Evolutionary conservation across 768 basidiomycete species (phyloP).

Genomic region (Tremella mesenterica): DNA sequence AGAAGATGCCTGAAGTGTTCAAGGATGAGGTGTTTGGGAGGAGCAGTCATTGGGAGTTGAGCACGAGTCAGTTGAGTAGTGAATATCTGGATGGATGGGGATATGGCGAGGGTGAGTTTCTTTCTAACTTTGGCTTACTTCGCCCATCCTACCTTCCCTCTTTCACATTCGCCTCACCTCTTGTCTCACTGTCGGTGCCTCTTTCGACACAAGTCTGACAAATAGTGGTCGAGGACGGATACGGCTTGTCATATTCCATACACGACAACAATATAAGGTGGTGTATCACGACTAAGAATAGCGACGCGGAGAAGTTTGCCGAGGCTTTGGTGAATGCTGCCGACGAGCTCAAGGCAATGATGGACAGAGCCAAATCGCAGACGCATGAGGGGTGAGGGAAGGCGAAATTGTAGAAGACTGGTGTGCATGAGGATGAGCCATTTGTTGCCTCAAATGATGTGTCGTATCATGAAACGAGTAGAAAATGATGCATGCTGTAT

Average conservation of each 20-base stretch:
- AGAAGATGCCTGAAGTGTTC: constrained; percentile 65
- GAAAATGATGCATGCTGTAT: neutral
- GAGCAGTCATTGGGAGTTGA: constrained; percentile 84
- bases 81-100: constrained; percentile 89
- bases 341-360: constrained; percentile 64
- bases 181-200: neutral
- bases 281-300: constrained; percentile 76
- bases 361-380: constrained; percentile 56
- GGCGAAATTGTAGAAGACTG: constrained; percentile 23
- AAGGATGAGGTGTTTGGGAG: constrained; percentile 59
- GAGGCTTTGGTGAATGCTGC: constrained; percentile 74
- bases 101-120: constrained; percentile 73
- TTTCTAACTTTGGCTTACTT: neutral
- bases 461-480: neutral
- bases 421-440: neutral
- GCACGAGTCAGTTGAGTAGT: constrained; percentile 76
- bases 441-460: neutral
- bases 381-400: constrained; percentile 45
- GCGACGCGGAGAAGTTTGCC: constrained; percentile 57
- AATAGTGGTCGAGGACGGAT: constrained; percentile 77
- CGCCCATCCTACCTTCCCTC: neutral
- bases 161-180: neutral
- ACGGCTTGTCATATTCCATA: constrained; percentile 84
- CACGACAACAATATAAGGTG: constrained; percentile 75
- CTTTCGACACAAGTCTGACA: neutral